Evolutionary conservation across 2,329 filamentous ascomycete genomes (phyloP), one percentile per base, ranked within the genome.

Genomic region (Penicillium sp.): DNA sequence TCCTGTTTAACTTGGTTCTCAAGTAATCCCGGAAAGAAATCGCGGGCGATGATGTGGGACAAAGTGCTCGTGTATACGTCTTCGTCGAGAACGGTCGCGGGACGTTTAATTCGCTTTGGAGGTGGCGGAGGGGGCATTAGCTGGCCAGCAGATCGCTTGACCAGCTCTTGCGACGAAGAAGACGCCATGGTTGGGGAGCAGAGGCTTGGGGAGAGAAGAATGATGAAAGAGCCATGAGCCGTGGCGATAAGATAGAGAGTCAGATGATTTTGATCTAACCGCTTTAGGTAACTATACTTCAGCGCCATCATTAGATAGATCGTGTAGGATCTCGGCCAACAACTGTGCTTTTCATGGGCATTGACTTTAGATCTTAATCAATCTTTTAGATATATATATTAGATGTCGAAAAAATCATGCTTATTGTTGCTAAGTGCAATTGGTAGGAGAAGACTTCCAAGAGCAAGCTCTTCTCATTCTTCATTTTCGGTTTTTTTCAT

Each of bases 1-100:
- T 99, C 94, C 70, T 91, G 87, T 71, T 97, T 91, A 0, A 87
- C 88, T 65, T 96, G 86, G 13, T 86, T 87, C 70, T 97, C 91
- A 4, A 92, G 78, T 0, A 99, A 80, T 0, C 93, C 94, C 0
- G 94, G 94, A 67, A 97, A 99, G 78, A 96, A 99, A 78, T 99
- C 94, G 61, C 94, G 86, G 9, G 91, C 90, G 59, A 99, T 96
- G 69, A 99, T 97, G 63, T 94, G 88, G 0, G 92, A 96, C 27
- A 99, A 80, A 1, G 90, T 89, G 54, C 91, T 86, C 2, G 91
- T 94, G 73, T 99, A 99, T 49, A 88, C 86, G 63, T 99, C 93
- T 79, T 99, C 94, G 71, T 96, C 91, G 27, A 99, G 83, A 27
- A 97, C 86, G 58, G 88, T 89, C 58, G 87, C 86, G 0, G 94